Evolutionary conservation across 1,139 yeast species (phyloP), one percentile per base, ranked within the genome.

Genomic region (Entelexis paramagnoliae): DNA sequence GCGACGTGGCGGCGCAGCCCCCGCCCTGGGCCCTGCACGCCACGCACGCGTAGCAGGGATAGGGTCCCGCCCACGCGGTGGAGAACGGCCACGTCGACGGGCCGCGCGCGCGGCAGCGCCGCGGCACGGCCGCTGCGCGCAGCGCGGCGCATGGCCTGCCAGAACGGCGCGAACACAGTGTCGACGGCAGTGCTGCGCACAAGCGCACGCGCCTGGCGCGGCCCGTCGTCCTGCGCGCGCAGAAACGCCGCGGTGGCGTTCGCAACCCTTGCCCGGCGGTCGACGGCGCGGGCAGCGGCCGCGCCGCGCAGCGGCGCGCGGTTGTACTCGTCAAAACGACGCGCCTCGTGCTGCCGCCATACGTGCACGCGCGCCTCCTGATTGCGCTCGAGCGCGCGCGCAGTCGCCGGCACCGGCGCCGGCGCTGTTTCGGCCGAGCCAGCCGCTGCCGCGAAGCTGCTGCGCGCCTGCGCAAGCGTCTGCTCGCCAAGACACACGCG

Each of bases 281-380:
- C 49, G 3, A 57, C 59, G n/a, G 20, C 22, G 9, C 14, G 17
- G n/a, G 9, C 24, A 8, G 22, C 33, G 3, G 13, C 13, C 10
- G 53, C 33, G 3, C 46, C 51, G 1, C 24, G 30, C 13, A 26
- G 22, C 6, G 58, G 57, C n/a, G 56, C 53, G 4, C 16, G 8
- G 30, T 57, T 57, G 33, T 46, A 57, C 17, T 17, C 44, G 48
- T 57, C 60, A 24, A 51, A 51, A 19, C 54, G 41, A 1, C 60
- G 53, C 13, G 17, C 41, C 16, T 49, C 49, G 14, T 54, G 58
- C 45, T 51, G 55, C 16, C 26, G 28, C 55, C 57, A 54, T 17
- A 52, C 44, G 22, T 14, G 19, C 5, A 30, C 4, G 10, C 26
- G 2, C 14, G 53, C 43, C 5, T 16, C 39, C 34, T 56, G 55